Evolutionary conservation across 1,284 basidiomycete species (phyloP), one percentile per base, ranked within the genome.

Genomic region (Ceratobasidium papillatum): DNA sequence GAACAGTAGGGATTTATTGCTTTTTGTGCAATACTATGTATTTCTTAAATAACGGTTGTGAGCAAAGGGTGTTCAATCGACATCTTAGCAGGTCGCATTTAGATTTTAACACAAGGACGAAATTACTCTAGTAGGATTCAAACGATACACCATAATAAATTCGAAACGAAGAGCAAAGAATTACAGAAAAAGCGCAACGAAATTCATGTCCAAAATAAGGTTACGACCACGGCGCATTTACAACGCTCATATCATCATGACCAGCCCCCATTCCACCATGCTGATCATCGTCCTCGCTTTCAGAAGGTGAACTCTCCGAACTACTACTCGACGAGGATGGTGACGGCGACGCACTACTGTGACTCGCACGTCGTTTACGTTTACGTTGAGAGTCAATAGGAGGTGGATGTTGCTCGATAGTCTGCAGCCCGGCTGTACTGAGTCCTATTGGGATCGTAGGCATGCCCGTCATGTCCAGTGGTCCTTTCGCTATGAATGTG

Each of bases 291-390:
- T 73, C 69, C 9, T 73, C 69, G 30, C 69, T 73, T 34, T 73
- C 69, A 8, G 69, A 73, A 30, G 69, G 69, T 1, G 69, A 73
- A n/a, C 69, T 73, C n/a, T 49, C 43, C 8, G 69, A 73, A 30
- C 69, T 73, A 34, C 69, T 73, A 30, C 69, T 73, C 12, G 69
- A 73, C 25, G 59, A 58, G n/a, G 69, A 73, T 12, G 69, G 69
- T 8, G 69, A 73, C 19, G 59, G 59, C 17, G 69, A 73, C 9
- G 32, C 59, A 22, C 69, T 73, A 27, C 69, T 73, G 41, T 73
- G 69, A 25, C 69, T 73, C 36, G 43, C 17, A 19, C 59, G 58
- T 12, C 68, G 56, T 43, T 72, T 72, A 56, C 68, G 68, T 51
- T 72, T 72, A 19, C 68, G 68, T 3, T 30, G 17, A 36, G 58